Evolutionary conservation across 768 basidiomycete species (phyloP), one percentile per base, ranked within the genome.

Genomic region (Rhodocollybia butyracea): DNA sequence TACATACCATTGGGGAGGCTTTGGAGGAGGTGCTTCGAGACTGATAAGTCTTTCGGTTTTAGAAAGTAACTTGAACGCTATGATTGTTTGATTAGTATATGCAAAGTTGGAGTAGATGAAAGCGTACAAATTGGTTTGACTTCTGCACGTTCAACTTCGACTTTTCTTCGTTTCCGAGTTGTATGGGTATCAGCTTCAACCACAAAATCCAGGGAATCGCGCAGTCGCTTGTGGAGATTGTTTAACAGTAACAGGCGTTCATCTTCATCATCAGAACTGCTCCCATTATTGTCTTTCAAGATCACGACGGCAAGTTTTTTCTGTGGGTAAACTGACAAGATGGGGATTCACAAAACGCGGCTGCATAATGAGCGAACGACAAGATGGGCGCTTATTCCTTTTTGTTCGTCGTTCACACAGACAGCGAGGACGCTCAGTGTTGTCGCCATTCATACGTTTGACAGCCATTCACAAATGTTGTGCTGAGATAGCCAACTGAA

Each of bases 271-370:
- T n/a, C n/a, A 5, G 22, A 11, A 24, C 5, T 6, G 3, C 27
- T 34, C 24, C 17, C 13, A 24, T 5, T 34, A 22, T 19, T 19
- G 19, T 26, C 22, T 15, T n/a, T 50, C 48, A 10, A 22, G 21
- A 13, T 13, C 31, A 24, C n/a, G 13, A 15, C 48, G 48, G 12
- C n/a, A 36, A 2, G 21, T 36, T 38, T 50, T 50, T 34, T 50
- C 34, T 2, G 24, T 50, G 34, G 32, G 34, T 34, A 38, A 17
- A 38, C 19, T 19, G 22, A 34, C 10, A 12, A 50, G 48, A 39
- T 50, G 34, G 17, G 48, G 48, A 50, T 50, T 50, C 8, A 24
- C 48, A 17, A 50, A 50, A 50, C 48, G 48, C 48, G 48, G 32
- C 38, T 36, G 24, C 48, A 50, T 50, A 24, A 15, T 38, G 22